Evolutionary conservation across 441 rosid species (phyloP).

Genomic region (Macaranga tanarius): DNA sequence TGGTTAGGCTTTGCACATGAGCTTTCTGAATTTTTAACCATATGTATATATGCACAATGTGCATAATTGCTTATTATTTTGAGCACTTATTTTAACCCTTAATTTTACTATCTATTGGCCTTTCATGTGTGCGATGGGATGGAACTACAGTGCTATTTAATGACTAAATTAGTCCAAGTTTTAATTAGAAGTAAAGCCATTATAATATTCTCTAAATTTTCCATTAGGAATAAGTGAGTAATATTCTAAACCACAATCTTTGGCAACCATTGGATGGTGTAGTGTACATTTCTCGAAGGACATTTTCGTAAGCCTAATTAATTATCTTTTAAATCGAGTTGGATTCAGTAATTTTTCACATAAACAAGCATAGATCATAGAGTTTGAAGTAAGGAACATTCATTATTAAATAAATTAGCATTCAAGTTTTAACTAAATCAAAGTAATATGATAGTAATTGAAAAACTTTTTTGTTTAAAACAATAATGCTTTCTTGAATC

Average conservation of each 20-base stretch:
- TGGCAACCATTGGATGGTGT: neutral
- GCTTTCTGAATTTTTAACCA: neutral
- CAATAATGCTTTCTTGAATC: too few species aligned
- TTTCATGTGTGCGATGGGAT: neutral
- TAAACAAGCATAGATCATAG: too few species aligned
- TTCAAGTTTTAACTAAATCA: too few species aligned
- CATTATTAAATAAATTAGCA: too few species aligned
- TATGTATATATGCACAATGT: neutral
- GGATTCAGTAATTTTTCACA: too few species aligned
- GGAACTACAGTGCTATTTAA: neutral
- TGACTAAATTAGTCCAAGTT: neutral
- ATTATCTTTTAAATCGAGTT: too few species aligned
- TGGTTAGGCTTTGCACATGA: slow-evolving; percentile 14
- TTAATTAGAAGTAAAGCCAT: neutral
- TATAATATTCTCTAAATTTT: neutral
- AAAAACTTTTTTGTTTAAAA: too few species aligned
- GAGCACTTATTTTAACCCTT: neutral
- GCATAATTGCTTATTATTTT: neutral
- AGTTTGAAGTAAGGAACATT: too few species aligned
- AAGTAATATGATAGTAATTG: too few species aligned
- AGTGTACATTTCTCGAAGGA: neutral
- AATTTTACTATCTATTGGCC: neutral
- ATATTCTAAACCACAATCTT: neutral
- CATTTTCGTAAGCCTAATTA: too few species aligned
- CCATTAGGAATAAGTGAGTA: neutral